Percentiles rank a stretch among this genome's conserved stretches.
phyloP scores from a whole-genome alignment of 2,329 filamentous ascomycete species.

The Arthrobotrys megalospora region DNA sequence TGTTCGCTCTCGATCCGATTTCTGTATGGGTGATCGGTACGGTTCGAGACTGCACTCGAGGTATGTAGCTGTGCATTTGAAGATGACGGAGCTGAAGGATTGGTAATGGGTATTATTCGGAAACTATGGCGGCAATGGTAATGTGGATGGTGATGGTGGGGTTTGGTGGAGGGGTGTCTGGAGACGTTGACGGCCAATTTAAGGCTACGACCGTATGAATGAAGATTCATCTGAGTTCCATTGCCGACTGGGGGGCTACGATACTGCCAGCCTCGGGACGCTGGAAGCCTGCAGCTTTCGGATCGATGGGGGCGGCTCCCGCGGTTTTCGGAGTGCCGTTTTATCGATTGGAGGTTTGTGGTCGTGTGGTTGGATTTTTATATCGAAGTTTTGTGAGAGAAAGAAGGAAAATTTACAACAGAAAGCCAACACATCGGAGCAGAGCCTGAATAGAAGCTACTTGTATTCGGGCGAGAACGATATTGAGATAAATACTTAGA shows the following conservation, averaged over 20 bases:
- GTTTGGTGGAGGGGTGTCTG: conserved; percentile 34
- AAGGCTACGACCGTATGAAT: conserved; percentile 60
- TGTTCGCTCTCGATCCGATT: background rate
- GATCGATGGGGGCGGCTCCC: conserved; percentile 21
- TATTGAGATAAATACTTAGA: background rate
- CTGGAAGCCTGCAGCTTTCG: conserved; percentile 42
- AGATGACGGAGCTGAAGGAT: background rate
- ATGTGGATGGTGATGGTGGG: conserved; percentile 26
- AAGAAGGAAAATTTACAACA: conserved; percentile 45
- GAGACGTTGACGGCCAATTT: conserved; percentile 55
- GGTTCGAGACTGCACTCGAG: background rate
- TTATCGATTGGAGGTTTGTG: conserved; percentile 11
- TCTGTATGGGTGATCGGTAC: conserved; percentile 15
- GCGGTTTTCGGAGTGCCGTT: conserved; percentile 2
- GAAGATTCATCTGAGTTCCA: conserved; percentile 61
- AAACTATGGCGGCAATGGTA: conserved; percentile 22
- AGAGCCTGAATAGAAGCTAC: background rate
- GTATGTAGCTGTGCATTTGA: conserved; percentile 11
- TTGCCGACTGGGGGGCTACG: conserved; percentile 51
- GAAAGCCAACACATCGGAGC: conserved; percentile 37
- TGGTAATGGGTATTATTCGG: conserved; percentile 25
- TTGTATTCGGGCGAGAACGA: background rate
- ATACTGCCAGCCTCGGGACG: conserved; percentile 41
- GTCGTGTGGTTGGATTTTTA: conserved; percentile 45
- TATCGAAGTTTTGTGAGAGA: conserved; percentile 38